A percentile compares a stretch with the other conserved stretches of the same genome.
phyloP scores from a whole-genome alignment of 2,329 filamentous ascomycete species.

The Pseudogymnoascus sp. region DNA sequence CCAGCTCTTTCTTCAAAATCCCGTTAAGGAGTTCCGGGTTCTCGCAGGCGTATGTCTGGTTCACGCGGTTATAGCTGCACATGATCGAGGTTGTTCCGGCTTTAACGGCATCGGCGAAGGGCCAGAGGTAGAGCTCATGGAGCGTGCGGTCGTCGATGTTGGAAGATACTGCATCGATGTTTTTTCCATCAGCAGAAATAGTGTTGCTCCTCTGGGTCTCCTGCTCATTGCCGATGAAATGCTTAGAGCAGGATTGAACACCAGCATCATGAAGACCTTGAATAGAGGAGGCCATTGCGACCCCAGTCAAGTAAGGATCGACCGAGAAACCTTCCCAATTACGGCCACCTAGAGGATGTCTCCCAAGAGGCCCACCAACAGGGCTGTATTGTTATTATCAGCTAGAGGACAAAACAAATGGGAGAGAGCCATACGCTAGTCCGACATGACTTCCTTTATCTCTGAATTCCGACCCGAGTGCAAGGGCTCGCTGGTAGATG shows the following conservation, averaged over 20 bases:
- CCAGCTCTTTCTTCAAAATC: constrained; percentile 42
- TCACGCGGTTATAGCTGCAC: constrained; percentile 64
- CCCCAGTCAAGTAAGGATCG: constrained; percentile 60
- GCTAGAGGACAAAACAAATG: neutral
- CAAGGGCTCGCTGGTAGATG: constrained; percentile 56
- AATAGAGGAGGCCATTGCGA: constrained; percentile 56
- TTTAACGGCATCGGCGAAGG: constrained; percentile 45
- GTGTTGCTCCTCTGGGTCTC: constrained; percentile 39
- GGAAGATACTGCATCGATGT: constrained; percentile 14
- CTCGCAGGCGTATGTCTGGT: constrained; percentile 41
- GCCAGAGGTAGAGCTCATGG: constrained; percentile 50
- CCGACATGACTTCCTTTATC: constrained; percentile 67
- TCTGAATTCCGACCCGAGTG: constrained; percentile 64
- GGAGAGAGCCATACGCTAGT: constrained; percentile 41
- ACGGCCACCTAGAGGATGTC: constrained; percentile 54
- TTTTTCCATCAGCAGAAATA: constrained; percentile 27
- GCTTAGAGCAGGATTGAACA: constrained; percentile 57
- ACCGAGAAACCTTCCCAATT: constrained; percentile 56
- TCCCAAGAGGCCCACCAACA: constrained; percentile 52
- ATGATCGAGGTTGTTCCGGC: constrained; percentile 72
- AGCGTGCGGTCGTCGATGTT: constrained; percentile 49
- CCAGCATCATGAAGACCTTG: constrained; percentile 62
- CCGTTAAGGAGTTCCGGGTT: constrained; percentile 38
- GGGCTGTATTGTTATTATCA: constrained; percentile 21
- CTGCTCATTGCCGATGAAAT: constrained; percentile 28